Evolutionary conservation across 2,329 filamentous ascomycete species (phyloP).

Genomic region (Ophiocordyceps unilateralis): DNA sequence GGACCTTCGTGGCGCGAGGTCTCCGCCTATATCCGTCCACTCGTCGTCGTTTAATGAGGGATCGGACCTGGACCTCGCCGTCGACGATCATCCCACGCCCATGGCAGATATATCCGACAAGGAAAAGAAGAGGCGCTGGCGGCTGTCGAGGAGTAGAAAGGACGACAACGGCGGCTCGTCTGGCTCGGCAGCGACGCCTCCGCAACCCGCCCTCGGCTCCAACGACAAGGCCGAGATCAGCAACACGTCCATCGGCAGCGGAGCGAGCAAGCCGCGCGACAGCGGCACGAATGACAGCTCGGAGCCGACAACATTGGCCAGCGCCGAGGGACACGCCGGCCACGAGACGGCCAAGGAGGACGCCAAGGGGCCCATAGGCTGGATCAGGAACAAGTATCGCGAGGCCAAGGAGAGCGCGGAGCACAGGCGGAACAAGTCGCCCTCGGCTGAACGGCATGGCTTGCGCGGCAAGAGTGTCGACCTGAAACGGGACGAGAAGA

Average conservation of each 20-base stretch:
- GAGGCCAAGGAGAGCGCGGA: slow-evolving; percentile 40
- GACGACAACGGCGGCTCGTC: slow-evolving; percentile 33
- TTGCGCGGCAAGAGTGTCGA: slow-evolving; percentile 31
- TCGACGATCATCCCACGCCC: slow-evolving; percentile 33
- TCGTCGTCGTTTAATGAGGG: slow-evolving; percentile 68
- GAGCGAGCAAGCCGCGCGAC: slow-evolving; percentile 27
- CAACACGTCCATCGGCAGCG: slow-evolving; percentile 51
- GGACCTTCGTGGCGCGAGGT: slow-evolving; percentile 46
- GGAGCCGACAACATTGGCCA: slow-evolving; percentile 21
- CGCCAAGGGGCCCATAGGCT: slow-evolving; percentile 32
- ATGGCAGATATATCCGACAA: slow-evolving; percentile 35
- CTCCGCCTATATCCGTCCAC: slow-evolving; percentile 60
- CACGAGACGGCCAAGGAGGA: slow-evolving; percentile 27
- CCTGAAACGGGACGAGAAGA: slow-evolving; percentile 20
- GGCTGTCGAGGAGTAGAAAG: slow-evolving; percentile 48
- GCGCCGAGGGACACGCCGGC: slow-evolving; percentile 21
- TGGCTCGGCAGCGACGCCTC: slow-evolving; percentile 23
- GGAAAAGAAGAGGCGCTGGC: slow-evolving; percentile 54
- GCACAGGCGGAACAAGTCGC: slow-evolving; percentile 37
- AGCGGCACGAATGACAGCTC: slow-evolving; percentile 34
- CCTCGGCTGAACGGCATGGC: slow-evolving; percentile 22
- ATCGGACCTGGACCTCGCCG: slow-evolving; percentile 57
- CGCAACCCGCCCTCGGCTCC: slow-evolving; percentile 33
- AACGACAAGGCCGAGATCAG: slow-evolving; percentile 49
- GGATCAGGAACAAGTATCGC: slow-evolving; percentile 43